A percentile compares a stretch with the other conserved stretches of the same genome.
These are phyloP conservation scores for Casuarina glauca DNA, from an alignment of 306 rosid species.

Conservation along the genomic window DNA sequence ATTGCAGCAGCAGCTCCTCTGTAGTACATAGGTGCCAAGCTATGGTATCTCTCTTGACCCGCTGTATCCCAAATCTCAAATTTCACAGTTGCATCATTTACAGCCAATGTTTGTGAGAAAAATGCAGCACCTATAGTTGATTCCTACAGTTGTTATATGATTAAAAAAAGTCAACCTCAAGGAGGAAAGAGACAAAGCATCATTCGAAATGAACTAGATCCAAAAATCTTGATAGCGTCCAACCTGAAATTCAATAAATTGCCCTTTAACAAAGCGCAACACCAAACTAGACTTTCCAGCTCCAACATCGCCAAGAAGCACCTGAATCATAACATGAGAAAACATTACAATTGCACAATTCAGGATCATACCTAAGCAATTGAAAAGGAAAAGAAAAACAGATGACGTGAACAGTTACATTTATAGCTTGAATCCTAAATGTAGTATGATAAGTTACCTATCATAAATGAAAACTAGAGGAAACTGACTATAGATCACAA, in stretches of 20 bases:
- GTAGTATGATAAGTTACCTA: not conserved
- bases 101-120: constrained; percentile 68
- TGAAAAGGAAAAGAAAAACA: not conserved
- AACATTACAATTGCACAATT: not conserved
- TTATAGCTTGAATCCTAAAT: not conserved
- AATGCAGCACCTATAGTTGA: constrained; percentile 68
- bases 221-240: constrained; percentile 7
- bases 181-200: not conserved
- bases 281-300: constrained; percentile 68
- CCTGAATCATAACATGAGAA: constrained; percentile 35
- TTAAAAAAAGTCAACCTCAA: constrained; percentile 13
- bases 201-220: not conserved
- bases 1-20: constrained; percentile 72
- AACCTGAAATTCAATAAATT: constrained; percentile 62
- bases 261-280: constrained; percentile 65
- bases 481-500: not conserved
- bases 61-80: constrained; percentile 73
- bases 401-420: not conserved
- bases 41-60: constrained; percentile 65
- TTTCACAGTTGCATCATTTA: constrained; percentile 61
- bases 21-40: constrained; percentile 67
- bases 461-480: not conserved
- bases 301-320: constrained; percentile 70
- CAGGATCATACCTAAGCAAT: not conserved
- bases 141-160: constrained; percentile 36